phyloP scores from a whole-genome alignment of 2,329 filamentous ascomycete species.

The Thielaviopsis euricoi region DNA sequence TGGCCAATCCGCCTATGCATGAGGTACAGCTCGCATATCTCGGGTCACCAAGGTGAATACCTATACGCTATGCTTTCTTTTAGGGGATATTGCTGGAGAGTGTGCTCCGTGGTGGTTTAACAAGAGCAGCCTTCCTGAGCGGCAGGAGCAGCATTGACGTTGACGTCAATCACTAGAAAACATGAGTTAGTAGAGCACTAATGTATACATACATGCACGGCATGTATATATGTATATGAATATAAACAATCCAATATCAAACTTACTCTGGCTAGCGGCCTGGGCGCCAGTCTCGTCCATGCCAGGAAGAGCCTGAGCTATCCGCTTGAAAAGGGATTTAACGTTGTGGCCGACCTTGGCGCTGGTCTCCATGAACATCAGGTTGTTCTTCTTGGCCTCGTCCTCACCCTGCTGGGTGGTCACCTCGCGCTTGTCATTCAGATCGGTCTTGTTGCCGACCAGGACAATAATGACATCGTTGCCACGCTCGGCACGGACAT shows the following conservation, averaged over 20 bases:
- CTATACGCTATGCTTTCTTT: background rate
- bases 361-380: conserved; percentile 99
- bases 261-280: conserved; percentile 60
- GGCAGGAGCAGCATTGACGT: conserved; percentile 55
- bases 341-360: conserved; percentile 97
- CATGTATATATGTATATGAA: background rate
- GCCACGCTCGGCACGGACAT: conserved; percentile 87
- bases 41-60: background rate
- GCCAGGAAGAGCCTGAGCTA: conserved; percentile 90
- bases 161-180: conserved; percentile 71
- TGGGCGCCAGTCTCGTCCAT: conserved; percentile 82
- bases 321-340: conserved; percentile 91
- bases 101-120: conserved; percentile 20
- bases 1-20: background rate
- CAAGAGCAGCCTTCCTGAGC: conserved; percentile 61
- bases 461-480: conserved; percentile 98
- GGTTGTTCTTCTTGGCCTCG: conserved; percentile 90
- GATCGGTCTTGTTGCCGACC: conserved; percentile 97
- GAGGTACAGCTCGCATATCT: background rate
- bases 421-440: conserved; percentile 96
- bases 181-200: conserved; percentile 15
- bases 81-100: background rate
- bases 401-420: conserved; percentile 94
- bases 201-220: background rate
- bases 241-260: background rate